Evolutionary conservation across 1,139 yeast species (phyloP), one percentile per base, ranked within the genome.

Genomic region (Suhomyces coccinellae): DNA sequence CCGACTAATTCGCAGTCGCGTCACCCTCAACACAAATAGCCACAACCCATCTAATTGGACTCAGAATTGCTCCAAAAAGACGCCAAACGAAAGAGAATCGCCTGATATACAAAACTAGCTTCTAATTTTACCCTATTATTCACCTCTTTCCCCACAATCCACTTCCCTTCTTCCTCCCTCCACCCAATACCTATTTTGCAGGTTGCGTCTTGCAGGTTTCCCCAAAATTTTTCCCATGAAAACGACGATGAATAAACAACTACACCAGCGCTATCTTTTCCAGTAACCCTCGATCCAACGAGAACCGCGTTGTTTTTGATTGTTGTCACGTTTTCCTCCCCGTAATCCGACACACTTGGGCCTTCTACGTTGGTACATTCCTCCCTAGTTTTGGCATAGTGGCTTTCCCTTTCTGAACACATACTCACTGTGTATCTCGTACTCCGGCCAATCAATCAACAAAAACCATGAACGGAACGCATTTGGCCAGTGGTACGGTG

Each of bases 191-290:
- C 15, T 13, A 5, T 31, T 39, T 38, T 44, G 36, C 47, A 40
- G 38, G 28, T 44, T 40, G 26, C 33, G 13, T 6, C 15, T 26
- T 44, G 34, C 47, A 44, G 48, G 45, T 45, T 45, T 32, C 22
- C 36, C 42, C 47, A 45, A 44, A 45, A 38, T 45, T 45, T 45
- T 44, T 38, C 47, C 39, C 47, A 27, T 29, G 43, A 38, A 41
- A 44, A 44, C 35, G 36, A 38, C 44, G 27, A 45, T 27, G 38
- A 33, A 45, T 35, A 41, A 41, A 41, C 48, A 45, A 41, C 45
- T 32, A 15, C 44, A 29, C 32, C 38, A 34, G 32, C 41, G 36
- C 36, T 33, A 26, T 37, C 41, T 42, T 41, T 44, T 41, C 40
- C 47, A 40, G 34, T 43, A 39, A 40, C 37, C 47, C 28, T 36